A percentile compares a stretch with the other conserved stretches of the same genome.
phyloP scores from a whole-genome alignment of 2,329 filamentous ascomycete genomes.

The Aureobasidium namibiae region DNA sequence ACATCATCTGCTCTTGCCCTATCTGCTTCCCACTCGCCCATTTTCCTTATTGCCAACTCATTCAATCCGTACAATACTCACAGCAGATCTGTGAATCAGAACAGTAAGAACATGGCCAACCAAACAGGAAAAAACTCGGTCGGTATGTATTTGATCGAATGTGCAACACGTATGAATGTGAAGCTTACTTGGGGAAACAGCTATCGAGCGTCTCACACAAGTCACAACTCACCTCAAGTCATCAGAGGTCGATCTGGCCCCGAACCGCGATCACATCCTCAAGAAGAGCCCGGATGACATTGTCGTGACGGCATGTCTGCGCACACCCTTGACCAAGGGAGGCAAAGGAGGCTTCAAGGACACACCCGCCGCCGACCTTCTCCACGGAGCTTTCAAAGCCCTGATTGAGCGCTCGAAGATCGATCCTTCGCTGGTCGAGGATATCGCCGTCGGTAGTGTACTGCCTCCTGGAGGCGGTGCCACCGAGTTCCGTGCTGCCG shows the following conservation, averaged over 20 bases:
- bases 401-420: constrained; percentile 80
- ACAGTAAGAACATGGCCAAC: constrained; percentile 11
- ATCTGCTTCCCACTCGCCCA: background rate
- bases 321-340: constrained; percentile 85
- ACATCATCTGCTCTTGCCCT: constrained; percentile 4
- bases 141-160: background rate
- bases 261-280: constrained; percentile 36
- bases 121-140: constrained; percentile 12
- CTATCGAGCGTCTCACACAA: constrained; percentile 51
- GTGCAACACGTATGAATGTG: background rate
- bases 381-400: constrained; percentile 73
- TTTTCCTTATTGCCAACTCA: background rate
- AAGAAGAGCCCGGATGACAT: constrained; percentile 58
- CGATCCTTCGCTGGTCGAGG: constrained; percentile 80
- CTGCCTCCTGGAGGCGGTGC: constrained; percentile 88
- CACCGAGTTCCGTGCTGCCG: constrained; percentile 91
- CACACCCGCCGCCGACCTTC: constrained; percentile 75
- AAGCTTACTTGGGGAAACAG: constrained; percentile 25
- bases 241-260: constrained; percentile 27
- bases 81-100: background rate
- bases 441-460: constrained; percentile 85
- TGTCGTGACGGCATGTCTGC: constrained; percentile 85
- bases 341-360: constrained; percentile 95
- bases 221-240: constrained; percentile 45
- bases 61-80: background rate